Evolutionary conservation across 2,329 filamentous ascomycete genomes (phyloP), one percentile per base, ranked within the genome.

Genomic region (Beauveria caledonica): DNA sequence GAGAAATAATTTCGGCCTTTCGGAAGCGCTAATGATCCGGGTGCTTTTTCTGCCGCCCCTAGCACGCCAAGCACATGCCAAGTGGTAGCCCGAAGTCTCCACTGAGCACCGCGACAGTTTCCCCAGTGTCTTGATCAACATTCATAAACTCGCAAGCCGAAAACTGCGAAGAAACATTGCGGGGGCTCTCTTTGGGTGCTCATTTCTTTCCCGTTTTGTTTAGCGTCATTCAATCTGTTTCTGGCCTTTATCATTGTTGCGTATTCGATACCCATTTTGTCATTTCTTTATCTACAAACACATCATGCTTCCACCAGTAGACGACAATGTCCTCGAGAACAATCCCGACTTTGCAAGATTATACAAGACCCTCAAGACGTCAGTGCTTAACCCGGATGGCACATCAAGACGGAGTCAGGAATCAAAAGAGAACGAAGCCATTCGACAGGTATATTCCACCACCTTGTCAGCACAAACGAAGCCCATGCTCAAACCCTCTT

Each of bases 271-370:
- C 48, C 48, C 60, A 27, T 51, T 58, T 5, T 52, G n/a, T 6
- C 36, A 15, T 7, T 57, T 33, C 11, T 21, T 45, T 46, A 29
- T 19, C 23, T 42, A 40, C 39, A 60, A 19, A 15, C 39, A 33
- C 19, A 46, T 5, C 62, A 86, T 86, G 82, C 71, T 86, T 2
- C 84, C 84, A 0, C 83, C 82, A 0, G 71, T 86, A 9, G 83
- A 86, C 21, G 75, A 80, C 9, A 65, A 76, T 0, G 73, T 86
- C 19, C 69, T 87, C 1, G 70, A 77, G 57, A 77, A 74, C 61
- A 86, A 87, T 63, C 84, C 84, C 0, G 77, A 81, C 23, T 87
- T 87, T 66, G 80, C 81, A n/a, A 74, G 76, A 39, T 76, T 87
- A 5, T 83, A 86, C 70, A 75, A 72, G 21, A 62, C 50, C 17